phyloP scores from a whole-genome alignment of 306 rosid species.

The Acacia acuminata region DNA sequence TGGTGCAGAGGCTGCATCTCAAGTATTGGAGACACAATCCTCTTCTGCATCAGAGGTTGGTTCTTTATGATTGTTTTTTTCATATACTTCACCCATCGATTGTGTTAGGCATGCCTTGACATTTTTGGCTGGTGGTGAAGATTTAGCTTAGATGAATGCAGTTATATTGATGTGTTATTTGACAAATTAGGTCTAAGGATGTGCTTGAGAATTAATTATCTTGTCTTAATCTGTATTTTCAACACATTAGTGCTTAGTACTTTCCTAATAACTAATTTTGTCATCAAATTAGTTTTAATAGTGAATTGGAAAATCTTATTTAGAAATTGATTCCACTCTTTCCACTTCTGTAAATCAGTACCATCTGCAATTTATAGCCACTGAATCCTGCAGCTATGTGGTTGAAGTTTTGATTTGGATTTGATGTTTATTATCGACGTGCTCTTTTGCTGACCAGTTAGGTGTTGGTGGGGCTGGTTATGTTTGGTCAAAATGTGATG shows the following conservation, averaged over 20 bases:
- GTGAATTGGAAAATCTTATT: neutral
- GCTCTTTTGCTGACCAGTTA: slow-evolving; percentile 63
- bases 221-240: neutral
- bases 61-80: neutral
- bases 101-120: slow-evolving; percentile 16
- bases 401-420: slow-evolving; percentile 24
- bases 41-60: slow-evolving; percentile 70
- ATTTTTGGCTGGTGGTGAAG: slow-evolving; percentile 1
- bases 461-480: slow-evolving; percentile 88
- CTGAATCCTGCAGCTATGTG: too few relatives aligned
- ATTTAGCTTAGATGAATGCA: neutral
- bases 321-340: neutral
- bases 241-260: neutral
- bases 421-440: slow-evolving; percentile 31
- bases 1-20: slow-evolving; percentile 54
- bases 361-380: neutral
- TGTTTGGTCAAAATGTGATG: slow-evolving; percentile 90
- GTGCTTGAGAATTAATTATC: neutral
- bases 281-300: neutral
- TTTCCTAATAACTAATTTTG: neutral
- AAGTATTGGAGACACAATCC: slow-evolving; percentile 46
- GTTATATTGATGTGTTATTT: neutral
- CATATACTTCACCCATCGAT: neutral
- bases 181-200: neutral
- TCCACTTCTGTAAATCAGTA: neutral